A percentile compares a stretch with the other conserved stretches of the same genome.
These are phyloP conservation scores for Ilyonectria destructans DNA, from an alignment of 2,329 filamentous ascomycete genomes.

Conservation along the genomic window DNA sequence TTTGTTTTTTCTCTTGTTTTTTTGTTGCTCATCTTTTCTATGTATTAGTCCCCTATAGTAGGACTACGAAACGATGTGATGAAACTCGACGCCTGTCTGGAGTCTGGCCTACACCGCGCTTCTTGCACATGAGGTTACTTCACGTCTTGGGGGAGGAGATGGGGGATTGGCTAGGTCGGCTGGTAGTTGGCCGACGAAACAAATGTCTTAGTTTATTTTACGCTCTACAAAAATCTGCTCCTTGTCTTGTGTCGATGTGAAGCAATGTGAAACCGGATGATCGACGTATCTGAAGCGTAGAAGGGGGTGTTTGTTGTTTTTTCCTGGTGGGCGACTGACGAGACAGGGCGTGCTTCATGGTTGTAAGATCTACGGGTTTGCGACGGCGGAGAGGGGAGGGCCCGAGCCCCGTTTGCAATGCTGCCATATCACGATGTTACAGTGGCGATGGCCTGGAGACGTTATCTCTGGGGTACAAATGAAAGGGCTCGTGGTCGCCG, in stretches of 20 bases:
- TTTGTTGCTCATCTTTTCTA: constrained; percentile 35
- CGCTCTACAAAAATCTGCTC: not conserved
- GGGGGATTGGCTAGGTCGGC: constrained; percentile 19
- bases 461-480: not conserved
- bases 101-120: constrained; percentile 28
- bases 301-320: not conserved
- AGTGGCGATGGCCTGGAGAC: not conserved
- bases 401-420: constrained; percentile 10
- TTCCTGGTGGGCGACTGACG: not conserved
- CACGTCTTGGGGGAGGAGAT: constrained; percentile 13
- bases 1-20: constrained; percentile 23
- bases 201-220: constrained; percentile 30
- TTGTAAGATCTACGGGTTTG: constrained; percentile 24
- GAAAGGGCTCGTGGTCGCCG: not conserved
- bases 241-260: not conserved
- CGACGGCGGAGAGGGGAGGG: constrained; percentile 5
- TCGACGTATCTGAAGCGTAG: not conserved
- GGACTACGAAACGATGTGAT: constrained; percentile 52
- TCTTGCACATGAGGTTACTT: constrained; percentile 26
- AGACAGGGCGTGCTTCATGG: constrained; percentile 19
- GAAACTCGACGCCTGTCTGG: constrained; percentile 33
- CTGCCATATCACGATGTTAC: constrained; percentile 3
- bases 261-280: constrained; percentile 21
- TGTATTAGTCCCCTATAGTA: constrained; percentile 44
- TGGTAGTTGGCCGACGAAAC: constrained; percentile 20